Evolutionary conservation across 352 stramenopile genomes (phyloP).

Genomic region (Pythium chondricola): DNA sequence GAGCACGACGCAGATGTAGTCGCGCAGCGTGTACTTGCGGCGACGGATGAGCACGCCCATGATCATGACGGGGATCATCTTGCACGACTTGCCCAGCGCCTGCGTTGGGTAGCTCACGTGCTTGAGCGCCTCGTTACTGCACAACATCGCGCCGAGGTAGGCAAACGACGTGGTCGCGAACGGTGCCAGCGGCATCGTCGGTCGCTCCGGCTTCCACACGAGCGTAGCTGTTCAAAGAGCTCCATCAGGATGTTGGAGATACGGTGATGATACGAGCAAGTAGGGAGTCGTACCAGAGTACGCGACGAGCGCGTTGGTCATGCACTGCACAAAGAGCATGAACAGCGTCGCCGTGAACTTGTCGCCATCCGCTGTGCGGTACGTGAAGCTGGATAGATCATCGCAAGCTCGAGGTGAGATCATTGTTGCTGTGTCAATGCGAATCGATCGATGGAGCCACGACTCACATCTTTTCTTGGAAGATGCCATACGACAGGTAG

Average conservation of each 20-base stretch:
- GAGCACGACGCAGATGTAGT: slow-evolving; percentile 89
- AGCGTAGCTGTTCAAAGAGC: no score
- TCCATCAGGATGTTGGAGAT: no score
- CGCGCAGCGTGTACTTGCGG: slow-evolving; percentile 85
- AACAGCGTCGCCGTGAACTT: slow-evolving; percentile 91
- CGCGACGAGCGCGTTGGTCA: slow-evolving; percentile 85
- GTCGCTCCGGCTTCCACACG: slow-evolving; percentile 69
- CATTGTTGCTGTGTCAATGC: slow-evolving; percentile 1
- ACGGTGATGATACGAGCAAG: no score
- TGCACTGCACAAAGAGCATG: slow-evolving; percentile 90
- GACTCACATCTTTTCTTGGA: slow-evolving; percentile 91
- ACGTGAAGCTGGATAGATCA: slow-evolving; percentile 87
- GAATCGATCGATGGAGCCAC: neutral
- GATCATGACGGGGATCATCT: slow-evolving; percentile 98
- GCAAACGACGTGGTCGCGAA: slow-evolving; percentile 87
- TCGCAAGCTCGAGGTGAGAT: neutral
- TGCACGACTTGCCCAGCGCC: slow-evolving; percentile 97
- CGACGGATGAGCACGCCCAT: slow-evolving; percentile 90
- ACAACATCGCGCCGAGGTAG: slow-evolving; percentile 90
- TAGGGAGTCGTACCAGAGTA: slow-evolving; percentile 43
- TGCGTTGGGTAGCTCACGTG: slow-evolving; percentile 97
- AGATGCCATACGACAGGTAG: slow-evolving; percentile 91
- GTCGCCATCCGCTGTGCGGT: slow-evolving; percentile 67
- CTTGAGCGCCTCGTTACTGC: slow-evolving; percentile 90
- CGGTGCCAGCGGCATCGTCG: slow-evolving; percentile 60